Evolutionary conservation across 1,284 basidiomycete genomes (phyloP).

Genomic region (Leccinum pachyderme): DNA sequence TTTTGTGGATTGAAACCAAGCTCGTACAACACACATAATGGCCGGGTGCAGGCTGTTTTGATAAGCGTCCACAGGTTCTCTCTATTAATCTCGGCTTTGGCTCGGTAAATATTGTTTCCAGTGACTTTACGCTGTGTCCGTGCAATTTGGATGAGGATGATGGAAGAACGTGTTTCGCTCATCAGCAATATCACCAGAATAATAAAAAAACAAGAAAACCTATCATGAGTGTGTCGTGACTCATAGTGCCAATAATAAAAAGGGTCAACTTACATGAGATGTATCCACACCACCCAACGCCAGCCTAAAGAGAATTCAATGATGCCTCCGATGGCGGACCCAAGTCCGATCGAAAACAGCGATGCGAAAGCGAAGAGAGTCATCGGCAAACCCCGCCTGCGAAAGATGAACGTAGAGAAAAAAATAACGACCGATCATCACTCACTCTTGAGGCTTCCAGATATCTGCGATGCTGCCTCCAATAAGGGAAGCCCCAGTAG

Average conservation of each 20-base stretch:
- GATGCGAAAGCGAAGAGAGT: conserved; percentile 47
- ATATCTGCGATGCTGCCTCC: conserved; percentile 58
- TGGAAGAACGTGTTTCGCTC: conserved; percentile 62
- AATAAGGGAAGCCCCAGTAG: conserved; percentile 56
- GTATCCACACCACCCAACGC: conserved; percentile 70
- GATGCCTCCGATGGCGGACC: conserved; percentile 54
- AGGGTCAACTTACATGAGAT: conserved; percentile 42
- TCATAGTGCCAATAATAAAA: not conserved
- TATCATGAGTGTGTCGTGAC: conserved; percentile 19
- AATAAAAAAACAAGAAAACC: conserved; percentile 45
- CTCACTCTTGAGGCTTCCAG: conserved; percentile 30
- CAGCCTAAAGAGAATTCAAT: conserved; percentile 57
- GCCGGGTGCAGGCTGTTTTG: conserved; percentile 65
- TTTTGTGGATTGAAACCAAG: not conserved
- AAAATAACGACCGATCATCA: not conserved
- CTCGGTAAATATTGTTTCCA: conserved; percentile 58
- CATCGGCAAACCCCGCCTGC: conserved; percentile 59
- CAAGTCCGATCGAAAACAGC: conserved; percentile 50
- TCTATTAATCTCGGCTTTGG: conserved; percentile 64
- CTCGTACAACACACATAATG: conserved; percentile 50
- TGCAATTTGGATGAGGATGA: conserved; percentile 59
- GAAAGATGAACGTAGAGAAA: not conserved
- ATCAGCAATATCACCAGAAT: conserved; percentile 48
- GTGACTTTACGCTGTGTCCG: conserved; percentile 59
- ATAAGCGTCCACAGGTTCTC: conserved; percentile 55